Percentiles rank a stretch among this genome's conserved stretches.
Conservation (phyloP, 2,329 filamentous ascomycete species). For the Simplicillium sp. region DNA sequence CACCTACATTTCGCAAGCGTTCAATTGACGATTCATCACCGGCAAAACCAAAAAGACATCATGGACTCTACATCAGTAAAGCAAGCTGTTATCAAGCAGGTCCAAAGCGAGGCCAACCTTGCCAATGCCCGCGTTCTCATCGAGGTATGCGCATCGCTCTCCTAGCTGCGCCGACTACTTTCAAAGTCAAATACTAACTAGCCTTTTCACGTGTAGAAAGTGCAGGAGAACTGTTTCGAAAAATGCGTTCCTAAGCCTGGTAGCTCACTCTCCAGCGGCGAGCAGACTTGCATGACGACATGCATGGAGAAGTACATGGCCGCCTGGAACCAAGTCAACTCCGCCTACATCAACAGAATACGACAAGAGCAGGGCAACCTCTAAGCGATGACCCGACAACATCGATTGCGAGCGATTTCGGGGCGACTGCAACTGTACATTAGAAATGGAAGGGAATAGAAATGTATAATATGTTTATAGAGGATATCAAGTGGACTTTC, state of each 20-base stretch:
- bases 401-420: too few species aligned
- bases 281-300: conserved; percentile 60
- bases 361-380: conserved; percentile 43
- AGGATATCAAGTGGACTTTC: conserved; percentile 10
- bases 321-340: conserved; percentile 67
- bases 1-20: too few species aligned
- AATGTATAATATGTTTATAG: conserved; percentile 10
- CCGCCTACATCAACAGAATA: conserved; percentile 54
- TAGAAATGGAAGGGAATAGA: conserved; percentile 9
- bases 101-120: conserved; percentile 55
- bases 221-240: conserved; percentile 75
- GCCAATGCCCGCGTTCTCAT: conserved; percentile 63
- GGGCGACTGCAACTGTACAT: too few species aligned
- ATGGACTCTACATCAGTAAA: conserved; percentile 53
- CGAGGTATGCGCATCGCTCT: conserved; percentile 34
- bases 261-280: conserved; percentile 53
- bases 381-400: background rate
- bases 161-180: background rate
- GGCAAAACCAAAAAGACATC: conserved; percentile 4
- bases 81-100: conserved; percentile 54
- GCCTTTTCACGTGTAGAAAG: conserved; percentile 43
- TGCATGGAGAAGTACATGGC: conserved; percentile 84
- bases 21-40: too few species aligned
- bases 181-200: conserved; percentile 1
- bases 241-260: conserved; percentile 66